phyloP scores from a whole-genome alignment of 345 rosid species.

The Hibiscus trionum region DNA sequence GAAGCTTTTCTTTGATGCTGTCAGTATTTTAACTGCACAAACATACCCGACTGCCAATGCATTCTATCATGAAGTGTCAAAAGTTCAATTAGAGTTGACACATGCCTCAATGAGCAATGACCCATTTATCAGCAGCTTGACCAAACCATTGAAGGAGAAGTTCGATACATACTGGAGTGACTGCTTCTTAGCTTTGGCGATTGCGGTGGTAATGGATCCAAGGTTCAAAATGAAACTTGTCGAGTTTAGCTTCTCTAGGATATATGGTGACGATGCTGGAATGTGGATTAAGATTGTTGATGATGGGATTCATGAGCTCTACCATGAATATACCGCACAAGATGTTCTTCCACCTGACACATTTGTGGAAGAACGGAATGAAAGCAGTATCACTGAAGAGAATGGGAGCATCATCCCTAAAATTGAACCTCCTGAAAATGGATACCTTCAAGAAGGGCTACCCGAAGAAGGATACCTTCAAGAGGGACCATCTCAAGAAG shows the following conservation, averaged over 20 bases:
- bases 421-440: background rate
- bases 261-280: slow-evolving; percentile 74
- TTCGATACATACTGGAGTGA: slow-evolving; percentile 77
- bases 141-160: slow-evolving; percentile 53
- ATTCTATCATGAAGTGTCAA: slow-evolving; percentile 69
- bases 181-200: slow-evolving; percentile 59
- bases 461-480: background rate
- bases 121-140: slow-evolving; percentile 52
- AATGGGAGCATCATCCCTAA: background rate
- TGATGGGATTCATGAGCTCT: slow-evolving; percentile 74
- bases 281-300: slow-evolving; percentile 60
- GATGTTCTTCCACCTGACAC: slow-evolving; percentile 29
- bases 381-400: background rate
- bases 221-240: slow-evolving; percentile 90
- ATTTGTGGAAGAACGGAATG: slow-evolving; percentile 33
- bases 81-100: slow-evolving; percentile 58
- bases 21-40: slow-evolving; percentile 40
- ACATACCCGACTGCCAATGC: slow-evolving; percentile 48
- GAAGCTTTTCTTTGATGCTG: slow-evolving; percentile 68
- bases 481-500: background rate
- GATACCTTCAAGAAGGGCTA: background rate
- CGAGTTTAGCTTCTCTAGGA: slow-evolving; percentile 66
- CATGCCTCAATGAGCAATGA: slow-evolving; percentile 48
- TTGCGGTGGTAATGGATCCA: slow-evolving; percentile 86
- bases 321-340: slow-evolving; percentile 45